Percentiles rank a stretch among this genome's conserved stretches.
These are phyloP conservation scores for Lipomyces anomalus DNA, from an alignment of 805 yeast species.

Conservation along the genomic window DNA sequence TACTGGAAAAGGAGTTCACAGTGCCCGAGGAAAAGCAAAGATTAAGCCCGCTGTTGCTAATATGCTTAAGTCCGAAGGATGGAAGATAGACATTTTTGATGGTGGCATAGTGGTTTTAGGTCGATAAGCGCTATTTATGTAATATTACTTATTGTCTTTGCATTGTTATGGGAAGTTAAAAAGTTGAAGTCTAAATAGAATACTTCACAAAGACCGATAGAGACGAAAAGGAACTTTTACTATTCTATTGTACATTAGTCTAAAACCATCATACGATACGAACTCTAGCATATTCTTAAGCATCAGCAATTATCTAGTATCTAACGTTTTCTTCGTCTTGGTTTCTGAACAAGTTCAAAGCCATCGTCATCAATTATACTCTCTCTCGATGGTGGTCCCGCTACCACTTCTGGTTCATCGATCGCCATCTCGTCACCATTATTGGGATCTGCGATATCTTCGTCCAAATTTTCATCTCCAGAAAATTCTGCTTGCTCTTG, in stretches of 20 bases:
- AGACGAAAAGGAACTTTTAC: background rate
- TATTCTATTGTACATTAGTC: background rate
- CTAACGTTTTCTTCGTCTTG: background rate
- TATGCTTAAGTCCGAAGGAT: slow-evolving; percentile 8
- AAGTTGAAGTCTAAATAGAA: background rate
- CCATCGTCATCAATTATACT: slow-evolving; percentile 93
- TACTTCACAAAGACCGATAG: background rate
- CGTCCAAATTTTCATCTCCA: slow-evolving; percentile 46
- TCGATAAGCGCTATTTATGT: background rate
- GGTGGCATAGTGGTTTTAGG: slow-evolving; percentile 15
- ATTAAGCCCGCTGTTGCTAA: slow-evolving; percentile 14
- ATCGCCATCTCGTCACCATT: slow-evolving; percentile 41
- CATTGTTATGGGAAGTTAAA: background rate
- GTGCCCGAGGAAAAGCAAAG: slow-evolving; percentile 10
- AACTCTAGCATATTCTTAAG: background rate
- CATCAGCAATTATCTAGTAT: background rate
- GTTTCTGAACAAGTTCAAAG: slow-evolving; percentile 73
- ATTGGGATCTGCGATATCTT: slow-evolving; percentile 42
- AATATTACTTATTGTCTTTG: background rate
- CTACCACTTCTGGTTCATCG: slow-evolving; percentile 20
- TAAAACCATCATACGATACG: slow-evolving; percentile 1
- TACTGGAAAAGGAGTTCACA: slow-evolving; percentile 22
- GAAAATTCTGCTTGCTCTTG: slow-evolving; percentile 42
- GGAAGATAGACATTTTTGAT: slow-evolving; percentile 8
- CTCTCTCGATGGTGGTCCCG: slow-evolving; percentile 33